Evolutionary conservation across 2,329 filamentous ascomycete genomes (phyloP), one percentile per base, ranked within the genome.

Genomic region (Mycocentrospora acerina): DNA sequence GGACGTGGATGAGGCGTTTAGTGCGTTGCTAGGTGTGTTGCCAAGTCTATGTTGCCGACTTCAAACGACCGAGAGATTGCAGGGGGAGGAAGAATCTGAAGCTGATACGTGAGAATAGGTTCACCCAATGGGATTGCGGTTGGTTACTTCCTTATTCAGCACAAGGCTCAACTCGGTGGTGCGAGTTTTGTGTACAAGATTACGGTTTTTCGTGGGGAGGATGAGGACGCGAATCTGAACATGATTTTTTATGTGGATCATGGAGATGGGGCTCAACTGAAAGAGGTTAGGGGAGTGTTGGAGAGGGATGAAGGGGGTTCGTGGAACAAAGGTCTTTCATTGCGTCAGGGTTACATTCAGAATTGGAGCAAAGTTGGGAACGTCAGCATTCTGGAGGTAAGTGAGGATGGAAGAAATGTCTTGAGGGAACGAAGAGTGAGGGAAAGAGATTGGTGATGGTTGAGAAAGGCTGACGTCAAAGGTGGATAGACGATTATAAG

Each of bases 111-210:
- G 4, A 9, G 9, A 8, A 18, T 15, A 48, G 44, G 40, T 2
- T 42, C 45, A 6, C 45, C 42, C 1, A 46, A 48, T 8, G 42
- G 42, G 2, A 7, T 42, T 6, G 33, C 24, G 15, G 36, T 24
- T 13, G 42, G 35, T 2, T 46, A 37, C 13, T 38, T 49, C 17
- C 29, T 49, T 5, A 36, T 33, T 2, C 46, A 49, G 18, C 46
- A 49, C 18, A 49, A 49, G 19, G 10, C n/a, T 10, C 39, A 49
- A 22, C 26, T 49, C 7, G 46, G 46, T 4, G 15, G 9, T 4
- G 35, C 43, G 10, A 48, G 37, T 19, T 41, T 38, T 7, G 29
- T 49, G 3, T 17, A 26, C 8, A 29, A 29, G 24, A 24, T 44
- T 4, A 40, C 37, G 2, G 24, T 46, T 2, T 49, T 44, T 9